Conservation (phyloP, 768 basidiomycete genomes). For the Tylopilus sp. region DNA sequence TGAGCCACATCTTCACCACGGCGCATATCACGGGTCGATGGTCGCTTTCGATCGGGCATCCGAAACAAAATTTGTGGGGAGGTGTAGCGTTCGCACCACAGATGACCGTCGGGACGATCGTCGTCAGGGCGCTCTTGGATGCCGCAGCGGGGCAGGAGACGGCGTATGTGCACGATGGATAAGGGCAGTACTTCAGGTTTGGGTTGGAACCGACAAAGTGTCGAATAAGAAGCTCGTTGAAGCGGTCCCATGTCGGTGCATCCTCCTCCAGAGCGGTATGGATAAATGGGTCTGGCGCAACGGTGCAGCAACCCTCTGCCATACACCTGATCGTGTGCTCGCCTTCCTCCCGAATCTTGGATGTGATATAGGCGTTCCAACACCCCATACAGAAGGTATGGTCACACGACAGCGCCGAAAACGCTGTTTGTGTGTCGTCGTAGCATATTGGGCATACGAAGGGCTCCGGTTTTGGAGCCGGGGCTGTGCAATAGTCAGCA, state of each 20-base stretch:
- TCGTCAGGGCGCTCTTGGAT: constrained; percentile 66
- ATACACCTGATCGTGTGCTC: constrained; percentile 75
- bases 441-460: constrained; percentile 96
- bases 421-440: constrained; percentile 67
- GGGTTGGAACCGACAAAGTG: constrained; percentile 85
- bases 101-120: constrained; percentile 83
- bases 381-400: constrained; percentile 83
- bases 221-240: constrained; percentile 83
- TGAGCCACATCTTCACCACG: constrained; percentile 90
- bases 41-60: constrained; percentile 83
- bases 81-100: constrained; percentile 66
- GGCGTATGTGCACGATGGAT: constrained; percentile 92
- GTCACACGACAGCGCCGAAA: constrained; percentile 74
- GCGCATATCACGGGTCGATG: constrained; percentile 90
- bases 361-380: constrained; percentile 75
- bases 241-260: constrained; percentile 56
- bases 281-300: constrained; percentile 64
- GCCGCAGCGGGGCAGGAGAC: constrained; percentile 85
- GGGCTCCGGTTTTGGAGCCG: constrained; percentile 37
- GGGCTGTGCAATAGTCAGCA: constrained; percentile 12
- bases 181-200: constrained; percentile 91
- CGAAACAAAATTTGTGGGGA: constrained; percentile 88
- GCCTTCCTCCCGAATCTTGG: constrained; percentile 82
- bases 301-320: constrained; percentile 70
- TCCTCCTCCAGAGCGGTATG: constrained; percentile 55